Base-by-base conservation (phyloP, 495 filamentous ascomycete species). In the Emericellopsis terricola region DNA sequence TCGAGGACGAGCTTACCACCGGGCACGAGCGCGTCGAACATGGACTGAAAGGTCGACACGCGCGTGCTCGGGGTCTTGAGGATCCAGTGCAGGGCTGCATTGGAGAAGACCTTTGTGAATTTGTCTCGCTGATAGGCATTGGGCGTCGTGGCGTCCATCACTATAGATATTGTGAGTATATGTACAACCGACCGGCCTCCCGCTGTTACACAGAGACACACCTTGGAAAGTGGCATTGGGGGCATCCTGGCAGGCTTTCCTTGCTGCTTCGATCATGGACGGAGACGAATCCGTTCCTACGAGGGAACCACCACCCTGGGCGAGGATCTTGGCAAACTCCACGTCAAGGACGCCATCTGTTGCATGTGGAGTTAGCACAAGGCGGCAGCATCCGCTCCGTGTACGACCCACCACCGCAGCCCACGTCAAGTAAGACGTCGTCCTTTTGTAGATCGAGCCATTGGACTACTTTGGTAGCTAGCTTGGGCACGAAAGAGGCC, bases 41-140 rank as follows among this genome's bases (percentile, higher is more conserved):
- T 57, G 8, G 53, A 64, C 2, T 38, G 40, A 41, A 85, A 63
- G 43, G 64, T 55, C 17, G 23, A 37, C 1, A 42, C 38, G 32
- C 43, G 38, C 2, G 37, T 40, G 38, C 27, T 56, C 47, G 26
- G 49, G 35, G 36, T 47, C 13, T 36, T 60, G 15, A 85, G 60
- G 45, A 87, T 74, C 80, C 80, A 87, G 54, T 86, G 79, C 27
- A 85, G 51, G 0, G 80, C 81, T 0, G 80, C 80, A 44, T 85
- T 85, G 27, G 74, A 81, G 48, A 85, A 78, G 40, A 79, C 58
- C 48, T 81, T 82, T 41, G 67, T 68, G 59, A 55, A 62, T 41
- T 38, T 15, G 23, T 38, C 41, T 1, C 23, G 28, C 18, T 52
- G 52, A 1, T 57, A 46, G 27, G 43, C 34, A 13, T 43, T 17